Base-by-base conservation (phyloP, 768 basidiomycete species). In the Termitomyces sp. region DNA sequence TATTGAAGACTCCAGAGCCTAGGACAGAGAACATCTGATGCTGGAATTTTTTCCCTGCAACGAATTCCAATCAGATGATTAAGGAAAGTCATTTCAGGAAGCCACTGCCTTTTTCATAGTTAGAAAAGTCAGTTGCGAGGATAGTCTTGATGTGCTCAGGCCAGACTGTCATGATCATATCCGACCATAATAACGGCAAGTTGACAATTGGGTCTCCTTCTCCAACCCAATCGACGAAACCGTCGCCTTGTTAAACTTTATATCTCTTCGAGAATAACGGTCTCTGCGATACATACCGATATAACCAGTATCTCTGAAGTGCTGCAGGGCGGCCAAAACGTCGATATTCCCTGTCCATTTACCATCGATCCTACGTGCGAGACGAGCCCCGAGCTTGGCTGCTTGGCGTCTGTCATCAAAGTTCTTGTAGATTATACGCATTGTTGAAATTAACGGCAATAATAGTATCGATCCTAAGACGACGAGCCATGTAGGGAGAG, bases 1-100 rank as follows among this genome's bases (percentile, higher is more conserved):
- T 82, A 61, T 88, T 88, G 67, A 89, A 89, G 4, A 88, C 83
- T 0, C 88, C 87, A 14, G 77, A 77, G 0, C 88, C 88, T 16
- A 88, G 69, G 10, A 87, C 74, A 3, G 77, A 74, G 3, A 71
- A 68, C 75, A 82, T 76, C 20, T 72, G 71, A 30, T 70, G 61
- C 52, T 72, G 76, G 50, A 85, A 79, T 16, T 69, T 69, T 52
- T 75, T 66, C 35, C 80, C 80, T 80, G 49, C 48, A 23, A 20
- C 7, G 23, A 3, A 35, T 44, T 44, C 4, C 4, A 20, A 43
- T 20, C 4, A 32, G 14, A 6, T 7, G 23, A 16, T 23, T 9
- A 13, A 20, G 16, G 23, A 4, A 55, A 9, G 5, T 26, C 14
- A 10, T 38, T 20, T 12, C 3, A 33, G 30, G 23, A 30, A 6